Conservation (phyloP, 1,284 basidiomycete species). For the Thelephora terrestris region DNA sequence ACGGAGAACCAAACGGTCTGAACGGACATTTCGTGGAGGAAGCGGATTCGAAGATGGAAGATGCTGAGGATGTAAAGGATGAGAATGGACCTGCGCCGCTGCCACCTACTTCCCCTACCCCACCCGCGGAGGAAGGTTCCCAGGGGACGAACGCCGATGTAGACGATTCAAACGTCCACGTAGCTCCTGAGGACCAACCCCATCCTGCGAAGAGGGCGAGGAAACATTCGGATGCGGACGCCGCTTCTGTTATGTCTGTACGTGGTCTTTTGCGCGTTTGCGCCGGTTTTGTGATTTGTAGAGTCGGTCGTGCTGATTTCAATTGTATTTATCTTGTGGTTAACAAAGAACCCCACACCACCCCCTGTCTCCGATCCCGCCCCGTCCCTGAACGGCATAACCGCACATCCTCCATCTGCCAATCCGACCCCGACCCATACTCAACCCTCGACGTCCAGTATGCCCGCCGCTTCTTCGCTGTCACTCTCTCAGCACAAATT, state of each 20-base stretch:
- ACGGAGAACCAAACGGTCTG: no score
- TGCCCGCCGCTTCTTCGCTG: constrained; percentile 23
- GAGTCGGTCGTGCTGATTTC: constrained; percentile 42
- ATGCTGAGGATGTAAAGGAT: neutral
- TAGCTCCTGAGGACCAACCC: constrained; percentile 47
- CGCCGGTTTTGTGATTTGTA: constrained; percentile 24
- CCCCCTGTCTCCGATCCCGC: constrained; percentile 32
- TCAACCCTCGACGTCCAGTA: constrained; percentile 9
- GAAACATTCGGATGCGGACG: constrained; percentile 43
- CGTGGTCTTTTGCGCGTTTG: constrained; percentile 33
- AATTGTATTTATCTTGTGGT: constrained; percentile 19
- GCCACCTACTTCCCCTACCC: neutral
- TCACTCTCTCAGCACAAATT: constrained; percentile 71
- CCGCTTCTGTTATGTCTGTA: constrained; percentile 51
- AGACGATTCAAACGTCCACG: constrained; percentile 24
- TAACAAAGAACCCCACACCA: constrained; percentile 63
- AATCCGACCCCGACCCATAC: constrained; percentile 5
- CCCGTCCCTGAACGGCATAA: constrained; percentile 2
- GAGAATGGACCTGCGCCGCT: neutral
- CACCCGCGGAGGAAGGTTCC: no score
- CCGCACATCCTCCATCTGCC: constrained; percentile 7
- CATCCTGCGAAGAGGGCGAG: constrained; percentile 62
- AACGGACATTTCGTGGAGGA: no score
- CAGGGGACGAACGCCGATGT: constrained; percentile 9
- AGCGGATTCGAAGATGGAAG: neutral